These are phyloP conservation scores for Leccinum subrobustum DNA, from an alignment of 1,284 basidiomycete genomes.

Conservation along the genomic window DNA sequence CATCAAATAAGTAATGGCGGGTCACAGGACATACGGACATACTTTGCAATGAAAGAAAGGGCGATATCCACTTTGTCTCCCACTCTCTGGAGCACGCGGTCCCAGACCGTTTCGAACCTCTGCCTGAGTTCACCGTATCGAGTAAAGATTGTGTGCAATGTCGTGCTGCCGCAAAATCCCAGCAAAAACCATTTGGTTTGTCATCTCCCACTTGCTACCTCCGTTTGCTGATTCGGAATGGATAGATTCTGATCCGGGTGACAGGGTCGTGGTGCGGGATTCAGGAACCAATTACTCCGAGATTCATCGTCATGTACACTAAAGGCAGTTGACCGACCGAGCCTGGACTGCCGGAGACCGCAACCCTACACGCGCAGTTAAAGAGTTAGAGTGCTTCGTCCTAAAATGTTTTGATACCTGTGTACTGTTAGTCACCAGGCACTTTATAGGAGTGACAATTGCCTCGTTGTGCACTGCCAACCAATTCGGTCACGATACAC, in stretches of 20 bases:
- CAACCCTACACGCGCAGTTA: slow-evolving; percentile 19
- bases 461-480: slow-evolving; percentile 32
- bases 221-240: slow-evolving; percentile 29
- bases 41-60: slow-evolving; percentile 76
- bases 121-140: slow-evolving; percentile 62
- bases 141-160: slow-evolving; percentile 59
- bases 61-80: slow-evolving; percentile 67
- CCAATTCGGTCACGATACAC: slow-evolving; percentile 19
- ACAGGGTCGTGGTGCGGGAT: slow-evolving; percentile 34
- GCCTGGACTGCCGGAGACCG: slow-evolving; percentile 19
- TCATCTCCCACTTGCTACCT: slow-evolving; percentile 24
- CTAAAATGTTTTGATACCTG: slow-evolving; percentile 22
- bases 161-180: slow-evolving; percentile 38
- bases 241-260: slow-evolving; percentile 31
- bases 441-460: slow-evolving; percentile 14
- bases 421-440: slow-evolving; percentile 17
- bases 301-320: slow-evolving; percentile 36
- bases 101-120: slow-evolving; percentile 75
- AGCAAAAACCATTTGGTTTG: slow-evolving; percentile 31
- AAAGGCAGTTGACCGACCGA: slow-evolving; percentile 27
- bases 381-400: slow-evolving; percentile 25
- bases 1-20: slow-evolving; percentile 10
- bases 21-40: slow-evolving; percentile 9
- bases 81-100: slow-evolving; percentile 65
- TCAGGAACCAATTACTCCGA: slow-evolving; percentile 33